Evolutionary conservation across 139 green algal genomes (phyloP).

Genomic region (Zygnema cylindricum): DNA sequence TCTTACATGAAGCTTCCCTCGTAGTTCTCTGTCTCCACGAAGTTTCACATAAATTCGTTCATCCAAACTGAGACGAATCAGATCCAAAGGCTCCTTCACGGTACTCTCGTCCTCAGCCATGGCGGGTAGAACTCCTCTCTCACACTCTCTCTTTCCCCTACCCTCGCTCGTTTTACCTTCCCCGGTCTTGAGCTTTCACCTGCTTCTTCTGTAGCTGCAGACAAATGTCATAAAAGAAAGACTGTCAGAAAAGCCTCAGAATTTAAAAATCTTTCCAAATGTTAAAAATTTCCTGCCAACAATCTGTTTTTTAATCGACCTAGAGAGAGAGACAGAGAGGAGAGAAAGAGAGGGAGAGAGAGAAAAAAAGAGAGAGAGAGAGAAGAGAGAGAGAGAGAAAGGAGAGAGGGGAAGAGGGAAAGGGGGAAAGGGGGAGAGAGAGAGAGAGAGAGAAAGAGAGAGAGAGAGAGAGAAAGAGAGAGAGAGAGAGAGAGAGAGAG

Average conservation of each 20-base stretch:
- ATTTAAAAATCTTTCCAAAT: too few species aligned
- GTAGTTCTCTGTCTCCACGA: constrained; percentile 88
- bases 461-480: background rate
- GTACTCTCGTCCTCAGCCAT: constrained; percentile 54
- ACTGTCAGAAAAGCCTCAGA: too few species aligned
- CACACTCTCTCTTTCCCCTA: too few species aligned
- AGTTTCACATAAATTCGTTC: constrained; percentile 97
- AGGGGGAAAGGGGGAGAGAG: background rate
- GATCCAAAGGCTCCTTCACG: constrained; percentile 96
- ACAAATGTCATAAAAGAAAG: too few species aligned
- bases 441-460: background rate
- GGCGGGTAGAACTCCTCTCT: too few species aligned
- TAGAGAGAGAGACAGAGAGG: background rate
- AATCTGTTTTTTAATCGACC: too few species aligned
- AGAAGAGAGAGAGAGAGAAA: background rate
- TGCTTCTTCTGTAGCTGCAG: too few species aligned
- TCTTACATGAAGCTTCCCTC: constrained; percentile 90
- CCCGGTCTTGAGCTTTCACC: too few species aligned
- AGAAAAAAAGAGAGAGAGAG: background rate
- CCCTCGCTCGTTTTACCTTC: too few species aligned
- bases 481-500: background rate
- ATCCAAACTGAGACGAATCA: constrained; percentile 91
- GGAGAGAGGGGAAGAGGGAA: background rate
- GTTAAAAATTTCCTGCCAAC: too few species aligned
- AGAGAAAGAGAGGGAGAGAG: background rate